These are phyloP conservation scores for Kodamaea kakaduensis DNA, from an alignment of 805 yeast genomes.

Conservation along the genomic window DNA sequence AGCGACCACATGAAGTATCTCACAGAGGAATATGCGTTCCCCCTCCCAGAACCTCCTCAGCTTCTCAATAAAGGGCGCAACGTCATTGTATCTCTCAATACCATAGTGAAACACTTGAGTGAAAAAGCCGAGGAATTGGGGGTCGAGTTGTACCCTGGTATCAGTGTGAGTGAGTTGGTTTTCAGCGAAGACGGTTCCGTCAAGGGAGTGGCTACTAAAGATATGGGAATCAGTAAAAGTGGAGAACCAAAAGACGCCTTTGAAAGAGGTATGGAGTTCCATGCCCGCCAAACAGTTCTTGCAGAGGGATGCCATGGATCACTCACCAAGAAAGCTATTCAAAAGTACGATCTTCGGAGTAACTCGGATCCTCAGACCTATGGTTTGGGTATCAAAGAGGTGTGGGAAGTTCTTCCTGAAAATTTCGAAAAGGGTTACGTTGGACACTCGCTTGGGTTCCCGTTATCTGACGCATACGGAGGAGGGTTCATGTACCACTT, in stretches of 20 bases:
- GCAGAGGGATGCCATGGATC: conserved; percentile 99
- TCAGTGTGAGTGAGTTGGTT: conserved; percentile 76
- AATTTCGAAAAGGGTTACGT: conserved; percentile 78
- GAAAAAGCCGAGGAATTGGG: conserved; percentile 92
- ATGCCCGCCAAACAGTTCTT: conserved; percentile 79
- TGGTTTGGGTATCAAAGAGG: conserved; percentile 94
- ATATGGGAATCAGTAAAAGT: conserved; percentile 74
- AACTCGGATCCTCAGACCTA: conserved; percentile 77
- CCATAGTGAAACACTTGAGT: conserved; percentile 75
- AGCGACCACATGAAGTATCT: conserved; percentile 71
- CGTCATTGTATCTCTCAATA: conserved; percentile 78
- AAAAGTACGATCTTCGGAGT: conserved; percentile 63
- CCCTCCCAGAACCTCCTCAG: conserved; percentile 92
- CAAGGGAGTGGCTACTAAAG: conserved; percentile 90
- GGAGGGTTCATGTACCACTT: conserved; percentile 98
- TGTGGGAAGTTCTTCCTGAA: conserved; percentile 89
- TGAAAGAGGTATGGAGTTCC: conserved; percentile 97
- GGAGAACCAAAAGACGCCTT: conserved; percentile 80
- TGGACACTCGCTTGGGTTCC: conserved; percentile 87
- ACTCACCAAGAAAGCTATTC: conserved; percentile 70
- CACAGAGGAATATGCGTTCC: conserved; percentile 54
- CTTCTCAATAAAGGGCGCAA: conserved; percentile 77
- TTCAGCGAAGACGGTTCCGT: conserved; percentile 57
- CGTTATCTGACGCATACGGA: conserved; percentile 78
- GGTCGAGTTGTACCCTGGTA: conserved; percentile 89